Evolutionary conservation across 2,329 filamentous ascomycete species (phyloP), one percentile per base, ranked within the genome.

Genomic region (Aspergillus tubingensis): DNA sequence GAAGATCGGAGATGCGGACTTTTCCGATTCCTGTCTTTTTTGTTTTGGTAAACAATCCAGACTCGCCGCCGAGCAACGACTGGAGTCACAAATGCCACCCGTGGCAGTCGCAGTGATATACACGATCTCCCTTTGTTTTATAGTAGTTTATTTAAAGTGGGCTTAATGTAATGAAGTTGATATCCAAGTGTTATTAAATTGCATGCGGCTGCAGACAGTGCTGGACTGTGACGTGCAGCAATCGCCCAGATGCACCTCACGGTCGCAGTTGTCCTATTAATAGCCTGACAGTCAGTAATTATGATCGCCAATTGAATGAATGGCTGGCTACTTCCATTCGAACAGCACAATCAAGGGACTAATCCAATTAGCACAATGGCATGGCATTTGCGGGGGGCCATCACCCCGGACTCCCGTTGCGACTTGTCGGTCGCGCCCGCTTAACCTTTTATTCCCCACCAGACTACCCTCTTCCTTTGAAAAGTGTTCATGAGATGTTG

Each of bases 21-120:
- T 64, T 64, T 64, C 59, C 56, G 54, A 7, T 49, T 36, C n/a
- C 38, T 51, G 57, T 48, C 49, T 43, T 38, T 53, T 64, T 64
- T 62, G 61, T 63, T 64, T 64, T 62, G 60, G 62, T 64, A 64
- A 64, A 64, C 62, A 64, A 64, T 59, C 61, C 56, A 54, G 56
- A 47, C 58, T 39, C 49, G 53, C 53, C 39, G 48, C 41, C 52
- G 41, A 50, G 53, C 53, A 55, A 55, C 53, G 53, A 43, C 19
- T 36, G 32, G 11, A 36, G 32, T 36, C 32, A 6, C 41, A 44
- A 3, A 15, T 15, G 41, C 41, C 41, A 44, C 41, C 19, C 19
- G n/a, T n/a, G 39, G 17, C 39, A 43, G 39, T 36, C 32, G 32
- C 32, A 36, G 32, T 36, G 32, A 36, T 36, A 36, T 36, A 36